Evolutionary conservation across 2,329 filamentous ascomycete species (phyloP).

Genomic region (Beauveria bassiana): DNA sequence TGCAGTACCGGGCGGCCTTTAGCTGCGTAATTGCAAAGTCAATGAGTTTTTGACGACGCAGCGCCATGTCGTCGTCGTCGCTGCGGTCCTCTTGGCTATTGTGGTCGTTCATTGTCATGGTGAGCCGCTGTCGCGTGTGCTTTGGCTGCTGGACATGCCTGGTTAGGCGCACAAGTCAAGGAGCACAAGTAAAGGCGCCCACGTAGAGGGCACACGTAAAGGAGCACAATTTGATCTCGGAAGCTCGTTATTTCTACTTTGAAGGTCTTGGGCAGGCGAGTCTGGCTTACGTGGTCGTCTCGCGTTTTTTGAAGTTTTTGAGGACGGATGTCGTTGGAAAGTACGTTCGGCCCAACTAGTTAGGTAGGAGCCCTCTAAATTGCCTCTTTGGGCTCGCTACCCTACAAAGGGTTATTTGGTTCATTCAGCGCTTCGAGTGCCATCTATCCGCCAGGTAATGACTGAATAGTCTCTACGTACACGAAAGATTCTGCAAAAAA

Average conservation of each 20-base stretch:
- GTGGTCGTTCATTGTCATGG: background rate
- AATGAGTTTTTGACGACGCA: constrained; percentile 7
- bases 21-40: constrained; percentile 11
- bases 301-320: background rate
- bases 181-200: background rate
- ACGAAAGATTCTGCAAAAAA: no score
- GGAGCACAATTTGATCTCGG: background rate
- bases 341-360: no score
- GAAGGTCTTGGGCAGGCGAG: background rate
- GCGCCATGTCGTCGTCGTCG: background rate
- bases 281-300: background rate
- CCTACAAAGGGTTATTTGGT: no score
- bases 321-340: background rate
- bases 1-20: constrained; percentile 7
- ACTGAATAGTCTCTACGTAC: no score
- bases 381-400: no score
- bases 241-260: background rate
- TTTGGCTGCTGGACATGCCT: background rate
- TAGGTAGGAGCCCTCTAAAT: no score
- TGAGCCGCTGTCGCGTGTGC: background rate
- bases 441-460: no score
- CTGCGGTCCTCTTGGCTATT: background rate
- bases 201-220: background rate
- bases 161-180: background rate
- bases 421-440: no score